Percentiles rank a stretch among this genome's conserved stretches.
These are phyloP conservation scores for Tillandsia fasciculata DNA, from an alignment of 176 grass and related monocot species.

Conservation along the genomic window DNA sequence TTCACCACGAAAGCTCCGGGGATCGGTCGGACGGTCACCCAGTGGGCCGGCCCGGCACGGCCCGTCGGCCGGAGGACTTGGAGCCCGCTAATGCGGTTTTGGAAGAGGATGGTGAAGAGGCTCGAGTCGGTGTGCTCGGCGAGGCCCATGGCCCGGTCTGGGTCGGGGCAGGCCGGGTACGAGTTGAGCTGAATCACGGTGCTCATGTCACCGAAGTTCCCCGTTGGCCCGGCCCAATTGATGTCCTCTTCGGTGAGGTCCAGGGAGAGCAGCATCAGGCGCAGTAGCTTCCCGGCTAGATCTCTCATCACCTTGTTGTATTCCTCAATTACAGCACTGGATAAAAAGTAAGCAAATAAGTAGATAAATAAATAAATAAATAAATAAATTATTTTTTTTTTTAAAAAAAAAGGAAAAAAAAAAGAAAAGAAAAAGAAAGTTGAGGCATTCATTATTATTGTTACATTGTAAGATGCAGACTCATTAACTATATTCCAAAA, in stretches of 20 bases:
- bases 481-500: too few species aligned
- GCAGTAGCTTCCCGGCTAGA: constrained; percentile 43
- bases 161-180: constrained; percentile 87
- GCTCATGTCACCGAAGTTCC: constrained; percentile 25
- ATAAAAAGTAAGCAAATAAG: not conserved
- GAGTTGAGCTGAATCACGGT: constrained; percentile 33
- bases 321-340: constrained; percentile 88
- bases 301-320: constrained; percentile 59
- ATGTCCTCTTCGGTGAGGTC: constrained; percentile 54
- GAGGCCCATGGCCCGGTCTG: constrained; percentile 66
- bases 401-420: not conserved
- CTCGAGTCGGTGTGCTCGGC: constrained; percentile 94
- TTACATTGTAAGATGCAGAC: not conserved
- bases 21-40: constrained; percentile 63
- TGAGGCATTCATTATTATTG: not conserved
- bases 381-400: not conserved
- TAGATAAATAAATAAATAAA: not conserved
- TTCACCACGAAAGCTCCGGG: constrained; percentile 62
- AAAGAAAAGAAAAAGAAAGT: not conserved
- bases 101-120: constrained; percentile 81
- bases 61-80: constrained; percentile 49
- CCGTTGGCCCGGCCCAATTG: constrained; percentile 23
- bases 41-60: constrained; percentile 24
- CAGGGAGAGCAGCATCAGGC: constrained; percentile 51
- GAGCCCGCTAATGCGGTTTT: constrained; percentile 75